Evolutionary conservation across 768 basidiomycete species (phyloP).

Genomic region (Agrocybe praecox): DNA sequence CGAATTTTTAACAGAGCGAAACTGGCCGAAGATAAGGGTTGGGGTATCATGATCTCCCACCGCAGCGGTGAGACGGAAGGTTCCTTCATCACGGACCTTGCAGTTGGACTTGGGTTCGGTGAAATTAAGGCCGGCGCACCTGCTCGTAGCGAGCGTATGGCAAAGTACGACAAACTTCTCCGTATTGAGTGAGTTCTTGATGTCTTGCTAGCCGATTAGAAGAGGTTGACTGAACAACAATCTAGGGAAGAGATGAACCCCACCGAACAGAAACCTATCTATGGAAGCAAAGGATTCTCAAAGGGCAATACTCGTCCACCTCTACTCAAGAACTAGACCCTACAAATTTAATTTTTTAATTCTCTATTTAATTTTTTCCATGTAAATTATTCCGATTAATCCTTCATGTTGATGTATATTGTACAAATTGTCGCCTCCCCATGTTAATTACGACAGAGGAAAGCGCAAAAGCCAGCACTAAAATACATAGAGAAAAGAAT

Average conservation of each 20-base stretch:
- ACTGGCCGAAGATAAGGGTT: constrained; percentile 86
- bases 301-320: constrained; percentile 74
- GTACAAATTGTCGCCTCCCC: neutral
- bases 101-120: constrained; percentile 11
- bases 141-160: constrained; percentile 10
- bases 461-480: neutral
- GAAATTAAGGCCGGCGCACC: constrained; percentile 9
- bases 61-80: constrained; percentile 95
- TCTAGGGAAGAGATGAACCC: constrained; percentile 74
- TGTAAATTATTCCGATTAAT: neutral
- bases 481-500: neutral
- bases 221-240: neutral
- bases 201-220: neutral
- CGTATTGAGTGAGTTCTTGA: constrained; percentile 18
- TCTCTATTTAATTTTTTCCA: neutral
- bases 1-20: constrained; percentile 26
- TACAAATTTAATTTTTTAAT: neutral
- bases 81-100: constrained; percentile 75
- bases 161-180: constrained; percentile 12
- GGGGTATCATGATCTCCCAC: constrained; percentile 98
- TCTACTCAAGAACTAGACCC: constrained; percentile 63
- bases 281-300: constrained; percentile 78
- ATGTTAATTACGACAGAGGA: neutral
- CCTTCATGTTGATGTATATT: neutral
- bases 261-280: constrained; percentile 53